Base-by-base conservation (phyloP, 805 yeast genomes). In the Wickerhamomyces kurtzmanii region DNA sequence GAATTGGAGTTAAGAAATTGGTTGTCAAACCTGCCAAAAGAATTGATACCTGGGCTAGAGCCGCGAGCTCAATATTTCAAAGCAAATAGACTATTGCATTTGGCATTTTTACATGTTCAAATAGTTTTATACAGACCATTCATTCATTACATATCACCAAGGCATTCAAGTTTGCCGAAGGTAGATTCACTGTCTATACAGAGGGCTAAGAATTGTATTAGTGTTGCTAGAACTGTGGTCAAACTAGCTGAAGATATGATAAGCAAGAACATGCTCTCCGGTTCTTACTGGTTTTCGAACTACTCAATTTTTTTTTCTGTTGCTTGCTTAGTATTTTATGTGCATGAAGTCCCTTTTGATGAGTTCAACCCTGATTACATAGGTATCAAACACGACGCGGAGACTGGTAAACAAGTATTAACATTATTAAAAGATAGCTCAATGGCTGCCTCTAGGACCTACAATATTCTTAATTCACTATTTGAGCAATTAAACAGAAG, bases 211-310 rank as follows among this genome's bases (percentile, higher is more conserved):
- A 81, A 81, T 42, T 86, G 96, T 55, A 77, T 86, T 30, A 74
- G 78, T 39, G 85, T 83, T 8, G 87, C 95, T 0, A 63, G 91
- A 32, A 72, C 79, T 42, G 93, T 82, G 17, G 86, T 86, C 12
- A 75, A 76, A 42, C 50, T 84, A 31, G 85, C 94, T 0, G 74
- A 80, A 40, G 85, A 79, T 44, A 73, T 86, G 85, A 75, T 80
- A 36, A 67, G 71, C 38, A 71, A 75, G 36, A 65, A 76, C 32
- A 62, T 83, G 51, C 57, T 86, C 22, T 71, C 76, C 38, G 94
- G 94, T 1, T 81, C 91, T 3, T 87, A 86, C 47, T 85, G 95
- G 94, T 86, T 84, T 47, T 75, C 91, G 6, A 80, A 82, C 45
- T 86, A 86, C 50, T 83, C 95, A 0, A 78, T 86, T 5, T 86